A percentile compares a stretch with the other conserved stretches of the same genome.
Evolutionary conservation across 1,139 yeast species (phyloP).

Genomic region (Hemisphaericaspora subhashii): DNA sequence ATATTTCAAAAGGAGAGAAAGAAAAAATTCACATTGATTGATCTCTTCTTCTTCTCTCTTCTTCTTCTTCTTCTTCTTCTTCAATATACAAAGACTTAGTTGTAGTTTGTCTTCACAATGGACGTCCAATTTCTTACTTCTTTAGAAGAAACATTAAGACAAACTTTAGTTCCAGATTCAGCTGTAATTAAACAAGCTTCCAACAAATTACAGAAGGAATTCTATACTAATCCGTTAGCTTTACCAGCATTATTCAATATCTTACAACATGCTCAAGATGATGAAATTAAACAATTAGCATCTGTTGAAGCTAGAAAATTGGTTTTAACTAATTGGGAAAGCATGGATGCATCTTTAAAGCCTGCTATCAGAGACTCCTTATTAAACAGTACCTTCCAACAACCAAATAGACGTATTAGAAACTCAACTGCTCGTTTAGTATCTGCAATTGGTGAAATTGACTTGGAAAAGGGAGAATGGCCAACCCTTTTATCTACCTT

Average conservation of each 20-base stretch:
- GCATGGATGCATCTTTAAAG: slow-evolving; percentile 52
- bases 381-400: slow-evolving; percentile 65
- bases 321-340: slow-evolving; percentile 70
- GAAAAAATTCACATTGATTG: slow-evolving; percentile 7
- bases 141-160: slow-evolving; percentile 76
- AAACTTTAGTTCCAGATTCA: slow-evolving; percentile 76
- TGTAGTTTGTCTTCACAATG: slow-evolving; percentile 32
- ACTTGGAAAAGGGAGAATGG: slow-evolving; percentile 71
- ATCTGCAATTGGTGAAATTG: slow-evolving; percentile 79
- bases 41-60: not conserved
- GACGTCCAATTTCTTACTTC: slow-evolving; percentile 68
- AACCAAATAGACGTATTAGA: slow-evolving; percentile 63
- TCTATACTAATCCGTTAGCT: slow-evolving; percentile 68
- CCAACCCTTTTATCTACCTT: slow-evolving; percentile 71
- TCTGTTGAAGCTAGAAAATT: slow-evolving; percentile 95
- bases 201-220: slow-evolving; percentile 67
- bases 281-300: slow-evolving; percentile 75
- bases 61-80: not conserved
- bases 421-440: slow-evolving; percentile 90
- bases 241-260: slow-evolving; percentile 84
- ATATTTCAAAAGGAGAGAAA: slow-evolving; percentile 1
- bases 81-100: not conserved
- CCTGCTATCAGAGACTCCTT: slow-evolving; percentile 65
- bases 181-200: slow-evolving; percentile 83
- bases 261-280: slow-evolving; percentile 64